Base-by-base conservation (phyloP, 176 grass and related monocot species). In the Rhynchospora breviuscula region DNA sequence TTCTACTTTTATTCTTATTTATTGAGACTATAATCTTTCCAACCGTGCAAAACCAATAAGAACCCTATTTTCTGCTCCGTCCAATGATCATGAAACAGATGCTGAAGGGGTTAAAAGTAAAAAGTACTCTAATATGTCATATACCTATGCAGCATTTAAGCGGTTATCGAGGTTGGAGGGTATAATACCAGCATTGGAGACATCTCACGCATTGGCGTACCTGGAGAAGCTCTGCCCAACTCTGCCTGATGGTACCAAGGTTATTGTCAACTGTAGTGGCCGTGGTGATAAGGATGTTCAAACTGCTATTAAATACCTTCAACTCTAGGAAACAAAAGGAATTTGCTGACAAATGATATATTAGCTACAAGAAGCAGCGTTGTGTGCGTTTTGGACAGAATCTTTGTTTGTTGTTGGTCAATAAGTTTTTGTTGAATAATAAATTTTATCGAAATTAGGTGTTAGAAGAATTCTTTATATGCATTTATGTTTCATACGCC, bases 261-360 rank as follows among this genome's bases (percentile, higher is more conserved):
- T 99, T 15, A 93, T 99, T 25, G 3, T 99, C 47, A 93, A 79
- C 81, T 99, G 96, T 85, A 99, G 96, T 11, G 96, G 96, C 31
- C 88, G 93, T 67, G 96, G 96, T 15, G 96, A 99, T 80, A 99
- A 99, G 89, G 96, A 95, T 80, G 96, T 99, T 49, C 96, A 99
- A 82, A 99, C 93, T 2, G 96, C 96, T 65, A 91, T 90, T 82
- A 99, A 99, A 73, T 86, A 88, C 72, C 96, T 99, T 86, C 79
- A 99, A 10, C 67, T 99, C 59, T 99, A 89, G 67, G 84, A 44
- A 44, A 21, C 14, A 18, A 61, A 22, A 46, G 15, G 84, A 23
- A 60, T 52, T 61, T 81, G 56, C 58, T 57, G 76, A 31, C 31
- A 45, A 56, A 77, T 13, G 51, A 77, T 56, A 72, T 72, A 72